Evolutionary conservation across 768 basidiomycete genomes (phyloP).

Genomic region (Chalciporus sphaerocephalus): DNA sequence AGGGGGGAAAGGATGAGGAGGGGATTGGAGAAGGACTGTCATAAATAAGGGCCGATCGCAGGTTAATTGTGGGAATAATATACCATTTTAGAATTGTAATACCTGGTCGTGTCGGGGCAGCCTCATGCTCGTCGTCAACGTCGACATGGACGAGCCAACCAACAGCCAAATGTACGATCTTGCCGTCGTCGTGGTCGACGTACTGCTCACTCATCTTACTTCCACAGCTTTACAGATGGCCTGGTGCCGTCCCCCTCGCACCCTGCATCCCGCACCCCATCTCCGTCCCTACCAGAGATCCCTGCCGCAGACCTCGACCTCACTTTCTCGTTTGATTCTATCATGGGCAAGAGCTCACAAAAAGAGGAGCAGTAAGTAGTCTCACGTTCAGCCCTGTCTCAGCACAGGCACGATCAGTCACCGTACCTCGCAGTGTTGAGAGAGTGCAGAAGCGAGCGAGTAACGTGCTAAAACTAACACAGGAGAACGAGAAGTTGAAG

Average conservation of each 20-base stretch:
- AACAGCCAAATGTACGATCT: constrained; percentile 22
- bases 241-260: constrained; percentile 16
- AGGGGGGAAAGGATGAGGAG: constrained; percentile 8
- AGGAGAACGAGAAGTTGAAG: constrained; percentile 78
- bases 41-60: constrained; percentile 31
- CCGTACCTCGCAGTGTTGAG: constrained; percentile 27
- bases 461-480: constrained; percentile 69
- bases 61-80: constrained; percentile 23
- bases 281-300: constrained; percentile 48
- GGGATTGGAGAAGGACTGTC: constrained; percentile 24
- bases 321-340: constrained; percentile 40
- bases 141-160: constrained; percentile 24
- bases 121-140: constrained; percentile 26
- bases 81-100: constrained; percentile 4
- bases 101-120: constrained; percentile 1
- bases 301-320: constrained; percentile 44
- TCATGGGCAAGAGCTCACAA: constrained; percentile 32
- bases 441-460: constrained; percentile 65
- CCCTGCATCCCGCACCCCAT: constrained; percentile 26
- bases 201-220: constrained; percentile 19
- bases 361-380: constrained; percentile 45
- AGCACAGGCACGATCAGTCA: constrained; percentile 30
- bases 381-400: constrained; percentile 19
- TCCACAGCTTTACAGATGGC: constrained; percentile 19
- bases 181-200: constrained; percentile 3